phyloP scores from a whole-genome alignment of 225 moss, liverwort and hornwort species.

The Physcomitrium patens region DNA sequence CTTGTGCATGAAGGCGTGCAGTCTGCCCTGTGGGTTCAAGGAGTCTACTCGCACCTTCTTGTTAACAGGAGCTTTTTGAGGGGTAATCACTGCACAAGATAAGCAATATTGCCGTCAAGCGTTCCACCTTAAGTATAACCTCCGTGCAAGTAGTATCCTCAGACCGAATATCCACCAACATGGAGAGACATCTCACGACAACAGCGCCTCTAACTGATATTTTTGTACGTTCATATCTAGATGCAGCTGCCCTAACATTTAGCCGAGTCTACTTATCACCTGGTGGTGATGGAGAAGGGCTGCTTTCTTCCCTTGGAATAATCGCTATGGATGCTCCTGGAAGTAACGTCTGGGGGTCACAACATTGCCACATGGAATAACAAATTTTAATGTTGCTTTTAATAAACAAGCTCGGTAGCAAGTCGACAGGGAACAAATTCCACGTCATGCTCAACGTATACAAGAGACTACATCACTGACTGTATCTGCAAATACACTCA shows the following conservation, averaged over 20 bases:
- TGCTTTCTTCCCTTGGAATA: constrained; percentile 58
- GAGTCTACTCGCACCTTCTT: constrained; percentile 90
- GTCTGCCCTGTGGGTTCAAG: constrained; percentile 82
- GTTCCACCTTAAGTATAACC: neutral
- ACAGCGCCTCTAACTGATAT: constrained; percentile 13
- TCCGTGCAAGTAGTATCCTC: constrained; percentile 9
- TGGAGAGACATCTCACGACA: constrained; percentile 6
- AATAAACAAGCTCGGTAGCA: constrained; percentile 21
- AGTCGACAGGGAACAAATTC: constrained; percentile 24
- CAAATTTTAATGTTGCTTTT: constrained; percentile 7
- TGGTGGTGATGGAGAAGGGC: constrained; percentile 63
- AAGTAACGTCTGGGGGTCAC: constrained; percentile 71
- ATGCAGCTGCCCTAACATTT: constrained; percentile 16
- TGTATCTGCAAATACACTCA: neutral
- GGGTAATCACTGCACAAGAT: constrained; percentile 35
- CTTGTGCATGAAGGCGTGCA: constrained; percentile 85
- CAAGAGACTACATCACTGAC: constrained; percentile 1
- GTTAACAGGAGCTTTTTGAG: constrained; percentile 82
- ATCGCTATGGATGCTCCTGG: constrained; percentile 76
- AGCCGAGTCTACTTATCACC: constrained; percentile 48
- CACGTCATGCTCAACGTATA: constrained; percentile 14
- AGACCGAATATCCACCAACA: constrained; percentile 20
- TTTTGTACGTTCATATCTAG: constrained; percentile 13
- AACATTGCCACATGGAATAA: constrained; percentile 25
- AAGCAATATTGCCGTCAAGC: constrained; percentile 25